These are phyloP conservation scores for Ganoderma meredithae DNA, from an alignment of 1,284 basidiomycete genomes.

Conservation along the genomic window DNA sequence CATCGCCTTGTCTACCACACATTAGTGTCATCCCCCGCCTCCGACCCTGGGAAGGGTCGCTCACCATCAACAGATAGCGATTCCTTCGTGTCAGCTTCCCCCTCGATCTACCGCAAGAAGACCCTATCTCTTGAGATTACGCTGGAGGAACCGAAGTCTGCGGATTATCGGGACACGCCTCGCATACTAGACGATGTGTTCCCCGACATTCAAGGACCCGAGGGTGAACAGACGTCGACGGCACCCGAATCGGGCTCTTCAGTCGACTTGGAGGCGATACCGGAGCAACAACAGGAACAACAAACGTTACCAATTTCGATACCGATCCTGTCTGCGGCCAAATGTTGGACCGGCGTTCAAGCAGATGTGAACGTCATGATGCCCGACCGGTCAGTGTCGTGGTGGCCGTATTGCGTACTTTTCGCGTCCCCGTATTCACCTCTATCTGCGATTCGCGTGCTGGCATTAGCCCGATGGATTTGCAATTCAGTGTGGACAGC, in stretches of 20 bases:
- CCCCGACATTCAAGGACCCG: not conserved
- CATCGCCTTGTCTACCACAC: slow-evolving; percentile 67
- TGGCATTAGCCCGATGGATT: slow-evolving; percentile 44
- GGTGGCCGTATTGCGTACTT: slow-evolving; percentile 2
- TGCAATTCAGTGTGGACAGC: slow-evolving; percentile 45
- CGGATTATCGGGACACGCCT: not conserved
- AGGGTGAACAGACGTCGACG: not conserved
- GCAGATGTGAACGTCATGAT: slow-evolving; percentile 57
- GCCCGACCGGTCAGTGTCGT: slow-evolving; percentile 53
- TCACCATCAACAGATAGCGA: not conserved
- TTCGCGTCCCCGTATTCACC: slow-evolving; percentile 8
- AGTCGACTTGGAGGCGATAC: slow-evolving; percentile 10
- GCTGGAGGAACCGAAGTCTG: slow-evolving; percentile 28
- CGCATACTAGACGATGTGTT: not conserved
- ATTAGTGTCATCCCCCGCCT: slow-evolving; percentile 11
- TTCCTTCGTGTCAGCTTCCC: not conserved
- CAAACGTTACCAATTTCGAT: slow-evolving; percentile 14
- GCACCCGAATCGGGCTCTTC: slow-evolving; percentile 5
- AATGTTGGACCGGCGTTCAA: slow-evolving; percentile 45
- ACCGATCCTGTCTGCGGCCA: slow-evolving; percentile 27
- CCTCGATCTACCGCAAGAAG: slow-evolving; percentile 13
- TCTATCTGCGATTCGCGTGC: slow-evolving; percentile 11
- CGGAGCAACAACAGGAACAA: slow-evolving; percentile 9
- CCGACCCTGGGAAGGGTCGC: not conserved
- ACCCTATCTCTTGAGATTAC: slow-evolving; percentile 40